Percentiles rank a stretch among this genome's conserved stretches.
phyloP scores from a whole-genome alignment of 73 alveolate species.

The Stentor roeselii region DNA sequence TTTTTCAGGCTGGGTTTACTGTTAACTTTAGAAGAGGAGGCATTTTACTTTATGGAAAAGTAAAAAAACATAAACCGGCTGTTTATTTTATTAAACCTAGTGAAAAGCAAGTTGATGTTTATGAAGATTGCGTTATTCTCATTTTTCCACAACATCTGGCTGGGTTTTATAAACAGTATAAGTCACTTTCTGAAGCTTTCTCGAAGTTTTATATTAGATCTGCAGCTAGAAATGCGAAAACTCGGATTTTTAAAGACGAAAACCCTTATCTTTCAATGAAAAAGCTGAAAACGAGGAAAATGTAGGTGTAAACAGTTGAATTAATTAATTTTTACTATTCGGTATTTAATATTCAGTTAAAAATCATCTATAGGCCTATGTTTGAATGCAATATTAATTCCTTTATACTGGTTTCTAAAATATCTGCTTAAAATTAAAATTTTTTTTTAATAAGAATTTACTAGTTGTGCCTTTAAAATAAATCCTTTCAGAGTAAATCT shows the following conservation, averaged over 20 bases:
- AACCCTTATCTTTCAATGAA: not conserved
- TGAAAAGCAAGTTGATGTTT: not conserved
- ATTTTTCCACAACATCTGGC: slow-evolving; percentile 10
- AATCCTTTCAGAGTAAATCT: too few relatives aligned
- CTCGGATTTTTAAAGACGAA: not conserved
- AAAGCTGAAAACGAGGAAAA: too few relatives aligned
- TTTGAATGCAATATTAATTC: too few relatives aligned
- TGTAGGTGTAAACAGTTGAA: too few relatives aligned
- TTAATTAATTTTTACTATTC: too few relatives aligned
- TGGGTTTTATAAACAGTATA: not conserved
- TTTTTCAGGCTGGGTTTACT: not conserved
- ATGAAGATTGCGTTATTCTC: not conserved
- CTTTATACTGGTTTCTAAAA: too few relatives aligned
- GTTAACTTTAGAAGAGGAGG: slow-evolving; percentile 21
- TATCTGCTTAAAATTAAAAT: too few relatives aligned
- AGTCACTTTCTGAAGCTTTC: slow-evolving; percentile 15
- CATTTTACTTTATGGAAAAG: not conserved
- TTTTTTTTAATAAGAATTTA: too few relatives aligned
- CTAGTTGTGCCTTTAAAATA: too few relatives aligned
- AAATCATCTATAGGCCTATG: too few relatives aligned
- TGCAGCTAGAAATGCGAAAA: slow-evolving; percentile 17
- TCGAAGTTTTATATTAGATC: slow-evolving; percentile 7
- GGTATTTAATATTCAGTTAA: too few relatives aligned
- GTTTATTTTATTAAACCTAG: not conserved
- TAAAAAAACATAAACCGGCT: not conserved